Conservation (phyloP, 306 rosid genomes). For the Trifolium subterraneum region DNA sequence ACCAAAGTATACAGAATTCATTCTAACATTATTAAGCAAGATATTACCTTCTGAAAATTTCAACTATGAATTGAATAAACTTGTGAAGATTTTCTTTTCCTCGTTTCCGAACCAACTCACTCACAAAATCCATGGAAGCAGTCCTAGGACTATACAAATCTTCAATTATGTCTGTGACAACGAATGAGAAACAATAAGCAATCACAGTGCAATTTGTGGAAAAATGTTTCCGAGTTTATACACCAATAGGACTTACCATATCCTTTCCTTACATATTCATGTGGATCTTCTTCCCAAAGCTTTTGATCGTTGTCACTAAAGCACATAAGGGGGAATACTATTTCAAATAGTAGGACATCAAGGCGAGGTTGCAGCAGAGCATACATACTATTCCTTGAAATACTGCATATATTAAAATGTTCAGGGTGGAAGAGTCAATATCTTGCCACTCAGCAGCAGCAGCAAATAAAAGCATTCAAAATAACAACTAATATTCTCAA, state of each 20-base stretch:
- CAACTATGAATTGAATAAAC: constrained; percentile 85
- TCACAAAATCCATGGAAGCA: constrained; percentile 96
- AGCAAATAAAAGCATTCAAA: constrained; percentile 17
- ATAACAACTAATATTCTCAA: constrained; percentile 16
- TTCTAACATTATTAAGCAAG: not conserved
- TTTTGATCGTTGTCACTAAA: constrained; percentile 88
- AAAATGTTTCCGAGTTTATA: constrained; percentile 23
- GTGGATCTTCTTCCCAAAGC: constrained; percentile 99
- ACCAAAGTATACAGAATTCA: constrained; percentile 25
- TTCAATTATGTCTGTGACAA: constrained; percentile 83
- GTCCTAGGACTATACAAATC: constrained; percentile 97
- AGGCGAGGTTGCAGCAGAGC: constrained; percentile 83
- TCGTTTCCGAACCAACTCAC: constrained; percentile 92
- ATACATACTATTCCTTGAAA: constrained; percentile 86
- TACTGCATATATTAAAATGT: constrained; percentile 57
- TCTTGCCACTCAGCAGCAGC: constrained; percentile 13
- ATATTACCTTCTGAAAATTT: constrained; percentile 75
- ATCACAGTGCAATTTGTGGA: constrained; percentile 1
- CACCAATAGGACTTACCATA: constrained; percentile 66
- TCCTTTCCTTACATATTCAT: constrained; percentile 98
- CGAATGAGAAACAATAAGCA: constrained; percentile 40
- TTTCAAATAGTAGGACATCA: constrained; percentile 86
- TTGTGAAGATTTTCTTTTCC: constrained; percentile 95
- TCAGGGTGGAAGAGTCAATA: constrained; percentile 14
- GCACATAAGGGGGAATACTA: constrained; percentile 96